These are phyloP conservation scores for Datisca glomerata DNA, from an alignment of 306 rosid species.

Conservation along the genomic window DNA sequence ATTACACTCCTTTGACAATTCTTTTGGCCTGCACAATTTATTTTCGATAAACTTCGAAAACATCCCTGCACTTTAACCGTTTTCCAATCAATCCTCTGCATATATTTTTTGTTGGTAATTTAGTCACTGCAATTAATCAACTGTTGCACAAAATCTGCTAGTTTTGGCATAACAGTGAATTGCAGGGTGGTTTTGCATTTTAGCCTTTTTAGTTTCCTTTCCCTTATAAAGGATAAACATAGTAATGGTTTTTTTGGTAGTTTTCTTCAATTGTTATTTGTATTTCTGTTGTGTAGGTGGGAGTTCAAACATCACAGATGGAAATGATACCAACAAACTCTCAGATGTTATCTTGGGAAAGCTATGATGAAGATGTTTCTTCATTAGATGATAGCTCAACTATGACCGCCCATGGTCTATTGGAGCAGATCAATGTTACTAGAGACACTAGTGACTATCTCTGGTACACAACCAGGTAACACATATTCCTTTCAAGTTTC, in stretches of 20 bases:
- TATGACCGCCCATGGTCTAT: conserved; percentile 67
- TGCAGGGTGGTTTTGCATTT: too few relatives aligned
- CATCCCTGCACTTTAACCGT: too few relatives aligned
- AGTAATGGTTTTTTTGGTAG: neutral
- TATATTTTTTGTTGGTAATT: too few relatives aligned
- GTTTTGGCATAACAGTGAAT: too few relatives aligned
- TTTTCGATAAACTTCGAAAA: too few relatives aligned
- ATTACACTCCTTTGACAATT: too few relatives aligned
- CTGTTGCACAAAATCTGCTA: too few relatives aligned
- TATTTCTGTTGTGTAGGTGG: conserved; percentile 43
- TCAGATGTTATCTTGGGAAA: conserved; percentile 73
- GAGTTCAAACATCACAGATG: conserved; percentile 96
- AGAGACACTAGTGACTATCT: conserved; percentile 88
- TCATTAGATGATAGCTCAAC: conserved; percentile 62
- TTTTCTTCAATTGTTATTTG: conserved; percentile 4
- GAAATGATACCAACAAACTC: conserved; percentile 79
- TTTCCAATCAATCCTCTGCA: too few relatives aligned
- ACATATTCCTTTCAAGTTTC: too few relatives aligned
- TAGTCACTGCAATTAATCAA: too few relatives aligned
- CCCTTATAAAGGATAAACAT: neutral
- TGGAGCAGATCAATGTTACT: conserved; percentile 93
- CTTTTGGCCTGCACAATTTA: too few relatives aligned
- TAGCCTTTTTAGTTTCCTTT: too few relatives aligned
- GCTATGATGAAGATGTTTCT: conserved; percentile 64
- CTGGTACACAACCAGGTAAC: conserved; percentile 93